phyloP scores from a whole-genome alignment of 164 flowering plant species.

The Vitis vinifera region DNA sequence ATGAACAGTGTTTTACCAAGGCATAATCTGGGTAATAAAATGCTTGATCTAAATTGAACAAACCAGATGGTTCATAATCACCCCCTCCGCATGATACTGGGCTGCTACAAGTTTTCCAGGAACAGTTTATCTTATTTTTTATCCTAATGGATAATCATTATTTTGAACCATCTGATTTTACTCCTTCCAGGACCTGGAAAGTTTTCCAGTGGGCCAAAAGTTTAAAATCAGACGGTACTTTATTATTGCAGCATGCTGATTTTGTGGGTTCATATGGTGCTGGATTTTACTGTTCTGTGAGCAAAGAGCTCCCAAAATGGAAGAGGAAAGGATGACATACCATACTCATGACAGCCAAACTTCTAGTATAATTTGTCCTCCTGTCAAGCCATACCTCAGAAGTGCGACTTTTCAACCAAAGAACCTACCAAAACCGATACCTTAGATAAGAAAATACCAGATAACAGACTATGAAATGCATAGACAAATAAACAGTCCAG shows the following conservation, averaged over 20 bases:
- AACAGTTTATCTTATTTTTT: neutral
- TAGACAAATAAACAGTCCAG: neutral
- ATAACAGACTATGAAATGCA: neutral
- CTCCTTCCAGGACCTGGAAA: neutral
- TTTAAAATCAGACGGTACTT: neutral
- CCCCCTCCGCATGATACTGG: neutral
- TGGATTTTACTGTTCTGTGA: neutral
- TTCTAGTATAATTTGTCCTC: conserved; percentile 95
- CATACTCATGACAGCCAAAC: conserved; percentile 99
- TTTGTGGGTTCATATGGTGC: neutral
- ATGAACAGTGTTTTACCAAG: no score
- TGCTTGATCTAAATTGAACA: neutral
- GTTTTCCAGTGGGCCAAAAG: neutral
- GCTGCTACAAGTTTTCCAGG: neutral
- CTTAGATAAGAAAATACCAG: conserved; percentile 1
- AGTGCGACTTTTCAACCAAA: conserved; percentile 97
- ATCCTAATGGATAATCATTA: no score
- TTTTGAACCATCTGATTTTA: neutral
- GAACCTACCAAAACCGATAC: conserved; percentile 49
- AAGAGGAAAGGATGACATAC: conserved; percentile 33
- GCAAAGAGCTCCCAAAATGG: neutral
- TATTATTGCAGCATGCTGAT: neutral
- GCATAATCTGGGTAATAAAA: no score
- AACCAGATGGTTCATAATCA: neutral
- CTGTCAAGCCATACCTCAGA: conserved; percentile 98